Base-by-base conservation (phyloP, 768 basidiomycete genomes). In the Lentinus tigrinus region DNA sequence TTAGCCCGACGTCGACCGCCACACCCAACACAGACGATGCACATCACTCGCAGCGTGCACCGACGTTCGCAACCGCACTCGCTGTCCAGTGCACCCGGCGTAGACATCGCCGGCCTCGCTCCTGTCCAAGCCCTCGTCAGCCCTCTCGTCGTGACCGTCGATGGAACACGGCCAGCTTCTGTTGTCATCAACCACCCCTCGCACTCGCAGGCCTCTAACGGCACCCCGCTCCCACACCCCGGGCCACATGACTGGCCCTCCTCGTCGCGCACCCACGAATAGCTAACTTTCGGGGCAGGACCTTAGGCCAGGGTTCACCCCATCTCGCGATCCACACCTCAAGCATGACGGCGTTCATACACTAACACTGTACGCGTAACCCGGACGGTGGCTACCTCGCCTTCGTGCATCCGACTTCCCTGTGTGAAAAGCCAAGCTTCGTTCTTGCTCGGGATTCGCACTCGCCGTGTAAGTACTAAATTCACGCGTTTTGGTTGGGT, bases 221-320 rank as follows among this genome's bases (percentile, higher is more conserved):
- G 50, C 51, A 52, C 27, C 44, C 43, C 50, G 31, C 57, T 58
- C 57, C 57, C 57, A 58, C 57, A 57, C 56, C 17, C 37, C 17
- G n/a, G 26, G 19, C 57, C 57, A 58, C 51, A 42, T 58, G 57
- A 58, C 51, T n/a, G 31, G 14, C 23, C 44, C 10, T 42, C 40
- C 9, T 21, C 21, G 19, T 16, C 40, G 24, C 51, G 21, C 43
- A 8, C 21, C 31, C 43, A 44, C 44, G 21, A 42, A 42, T 42
- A 42, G 17, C 40, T 42, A 42, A 8, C 40, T 42, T 21, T 21
- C 16, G 17, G 8, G n/a, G 14, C 40, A 31, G 31, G 31, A 11
- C 11, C 31, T 31, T 31, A 31, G 31, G 31, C 31, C 31, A 31
- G 34, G 34, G 21, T 50, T 21, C 34, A 28, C 17, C 31, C 7